phyloP scores from a whole-genome alignment of 371 early-diverging fungal genomes.

The Syncephalastrum sp. region DNA sequence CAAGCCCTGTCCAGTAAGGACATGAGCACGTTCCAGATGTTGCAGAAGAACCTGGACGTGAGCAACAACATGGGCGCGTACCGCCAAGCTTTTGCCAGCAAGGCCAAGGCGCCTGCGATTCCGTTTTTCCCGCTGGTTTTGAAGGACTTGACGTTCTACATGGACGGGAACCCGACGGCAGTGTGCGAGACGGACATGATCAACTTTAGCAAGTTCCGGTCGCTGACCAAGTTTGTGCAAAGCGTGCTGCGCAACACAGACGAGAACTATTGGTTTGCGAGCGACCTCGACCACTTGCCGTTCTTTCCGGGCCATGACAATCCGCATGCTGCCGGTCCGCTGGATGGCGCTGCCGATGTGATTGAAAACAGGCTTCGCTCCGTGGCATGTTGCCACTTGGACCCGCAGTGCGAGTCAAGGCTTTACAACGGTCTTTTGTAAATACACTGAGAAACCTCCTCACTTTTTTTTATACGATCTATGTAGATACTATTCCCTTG shows the following conservation, averaged over 20 bases:
- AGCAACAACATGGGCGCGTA: constrained; percentile 44
- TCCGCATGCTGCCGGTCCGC: constrained; percentile 12
- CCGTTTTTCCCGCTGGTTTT: constrained; percentile 46
- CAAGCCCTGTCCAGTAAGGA: constrained; percentile 31
- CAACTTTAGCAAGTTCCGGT: constrained; percentile 42
- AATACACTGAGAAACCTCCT: too few relatives aligned
- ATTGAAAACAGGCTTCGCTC: constrained; percentile 12
- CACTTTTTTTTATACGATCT: too few relatives aligned
- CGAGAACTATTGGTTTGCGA: constrained; percentile 37
- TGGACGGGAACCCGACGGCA: constrained; percentile 31
- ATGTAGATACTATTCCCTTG: too few relatives aligned
- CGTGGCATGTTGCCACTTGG: background rate
- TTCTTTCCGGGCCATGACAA: constrained; percentile 17
- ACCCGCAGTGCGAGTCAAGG: constrained; percentile 1
- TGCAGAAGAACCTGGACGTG: constrained; percentile 33
- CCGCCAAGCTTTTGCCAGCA: constrained; percentile 32
- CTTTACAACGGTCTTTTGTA: too few relatives aligned
- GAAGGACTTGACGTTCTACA: constrained; percentile 45
- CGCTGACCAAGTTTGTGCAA: constrained; percentile 25
- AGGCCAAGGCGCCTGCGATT: constrained; percentile 33
- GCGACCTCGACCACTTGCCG: constrained; percentile 31
- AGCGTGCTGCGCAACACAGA: constrained; percentile 14
- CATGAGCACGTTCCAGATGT: constrained; percentile 15
- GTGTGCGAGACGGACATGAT: constrained; percentile 10
- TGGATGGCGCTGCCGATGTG: constrained; percentile 18